These are phyloP conservation scores for Acanthamoeba quina DNA, from an alignment of 208 protist genomes.

Conservation along the genomic window DNA sequence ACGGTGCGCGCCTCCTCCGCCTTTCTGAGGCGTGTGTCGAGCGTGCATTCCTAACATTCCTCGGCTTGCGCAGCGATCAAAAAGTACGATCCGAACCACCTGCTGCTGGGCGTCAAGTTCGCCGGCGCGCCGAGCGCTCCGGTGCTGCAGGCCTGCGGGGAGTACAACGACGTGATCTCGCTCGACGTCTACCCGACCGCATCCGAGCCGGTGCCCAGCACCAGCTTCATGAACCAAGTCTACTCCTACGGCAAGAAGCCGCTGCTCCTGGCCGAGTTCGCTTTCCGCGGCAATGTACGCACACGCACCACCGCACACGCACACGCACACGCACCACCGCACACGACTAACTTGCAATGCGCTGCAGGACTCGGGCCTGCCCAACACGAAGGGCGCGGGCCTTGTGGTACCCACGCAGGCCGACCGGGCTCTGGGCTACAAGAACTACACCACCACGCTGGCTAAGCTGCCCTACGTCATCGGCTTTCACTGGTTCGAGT, in stretches of 20 bases:
- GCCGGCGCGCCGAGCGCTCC: neutral
- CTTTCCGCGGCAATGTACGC: neutral
- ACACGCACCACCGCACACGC: neutral
- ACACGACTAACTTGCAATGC: neutral
- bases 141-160: neutral
- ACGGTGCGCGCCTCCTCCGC: neutral
- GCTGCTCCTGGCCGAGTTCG: neutral
- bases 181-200: neutral
- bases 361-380: neutral
- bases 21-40: neutral
- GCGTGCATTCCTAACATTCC: neutral
- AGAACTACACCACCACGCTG: slow-evolving; percentile 13
- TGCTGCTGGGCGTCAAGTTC: neutral
- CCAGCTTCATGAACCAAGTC: neutral
- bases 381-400: neutral
- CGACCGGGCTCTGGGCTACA: neutral
- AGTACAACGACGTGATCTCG: slow-evolving; percentile 1
- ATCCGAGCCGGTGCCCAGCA: neutral
- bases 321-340: neutral
- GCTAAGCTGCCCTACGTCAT: neutral
- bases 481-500: slow-evolving; percentile 32
- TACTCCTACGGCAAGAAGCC: neutral
- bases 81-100: neutral
- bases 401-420: neutral
- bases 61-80: neutral